A percentile compares a stretch with the other conserved stretches of the same genome.
Evolutionary conservation across 163 green algal genomes (phyloP).

Genomic region (Scenedesmus sp.): DNA sequence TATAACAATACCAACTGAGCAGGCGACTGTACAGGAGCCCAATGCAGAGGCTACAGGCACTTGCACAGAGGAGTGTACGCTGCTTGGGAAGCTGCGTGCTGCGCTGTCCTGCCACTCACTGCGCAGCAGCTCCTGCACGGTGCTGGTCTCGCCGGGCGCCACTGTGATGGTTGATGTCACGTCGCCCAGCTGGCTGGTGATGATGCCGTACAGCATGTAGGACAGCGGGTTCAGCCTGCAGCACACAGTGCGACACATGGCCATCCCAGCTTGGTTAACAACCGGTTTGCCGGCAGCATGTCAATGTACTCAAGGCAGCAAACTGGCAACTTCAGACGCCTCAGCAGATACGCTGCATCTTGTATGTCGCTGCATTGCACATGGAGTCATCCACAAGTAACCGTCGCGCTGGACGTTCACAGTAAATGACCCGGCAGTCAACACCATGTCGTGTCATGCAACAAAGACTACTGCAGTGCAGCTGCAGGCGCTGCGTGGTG

Average conservation of each 20-base stretch:
- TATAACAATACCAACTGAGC: not conserved
- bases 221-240: constrained; percentile 63
- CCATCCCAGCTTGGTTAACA: constrained; percentile 11
- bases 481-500: not conserved
- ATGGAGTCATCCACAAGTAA: too few species aligned
- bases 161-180: constrained; percentile 49
- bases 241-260: constrained; percentile 7
- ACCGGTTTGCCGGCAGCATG: too few species aligned
- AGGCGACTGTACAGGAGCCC: not conserved
- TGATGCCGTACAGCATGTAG: constrained; percentile 82
- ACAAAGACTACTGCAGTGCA: too few species aligned
- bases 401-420: too few species aligned
- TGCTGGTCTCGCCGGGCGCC: constrained; percentile 29
- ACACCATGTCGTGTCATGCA: too few species aligned
- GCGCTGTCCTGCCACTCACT: constrained; percentile 55
- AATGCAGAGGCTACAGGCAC: not conserved
- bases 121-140: constrained; percentile 56
- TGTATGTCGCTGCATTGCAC: too few species aligned
- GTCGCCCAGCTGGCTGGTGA: constrained; percentile 73
- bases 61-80: not conserved
- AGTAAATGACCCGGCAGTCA: too few species aligned
- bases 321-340: too few species aligned
- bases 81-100: not conserved
- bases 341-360: too few species aligned
- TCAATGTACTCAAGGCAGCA: too few species aligned